These are phyloP conservation scores for Tricholoma furcatifolium DNA, from an alignment of 768 basidiomycete species.

Conservation along the genomic window DNA sequence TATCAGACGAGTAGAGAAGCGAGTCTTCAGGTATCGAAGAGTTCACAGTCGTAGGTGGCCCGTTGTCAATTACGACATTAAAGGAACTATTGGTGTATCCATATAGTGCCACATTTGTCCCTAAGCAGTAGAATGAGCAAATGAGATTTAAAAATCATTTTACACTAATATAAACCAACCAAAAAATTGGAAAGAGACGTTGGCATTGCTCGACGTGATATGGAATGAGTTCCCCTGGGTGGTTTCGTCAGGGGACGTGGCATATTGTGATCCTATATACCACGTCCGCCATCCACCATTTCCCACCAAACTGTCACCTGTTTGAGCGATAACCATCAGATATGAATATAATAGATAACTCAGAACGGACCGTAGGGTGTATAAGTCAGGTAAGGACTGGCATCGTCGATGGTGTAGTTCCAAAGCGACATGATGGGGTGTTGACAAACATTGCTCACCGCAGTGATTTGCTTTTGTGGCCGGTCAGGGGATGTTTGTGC, in stretches of 20 bases:
- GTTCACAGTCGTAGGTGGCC: conserved; percentile 1
- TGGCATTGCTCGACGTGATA: conserved; percentile 15
- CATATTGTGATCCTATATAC: conserved; percentile 12
- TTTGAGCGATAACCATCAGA: background rate
- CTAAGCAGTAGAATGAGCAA: background rate
- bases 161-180: conserved; percentile 4
- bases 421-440: conserved; percentile 18
- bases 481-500: background rate
- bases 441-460: conserved; percentile 8
- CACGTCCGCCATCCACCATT: conserved; percentile 14
- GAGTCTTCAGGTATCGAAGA: background rate
- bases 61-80: conserved; percentile 16
- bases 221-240: conserved; percentile 16
- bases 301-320: conserved; percentile 9
- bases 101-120: conserved; percentile 13
- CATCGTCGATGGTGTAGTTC: conserved; percentile 19
- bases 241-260: conserved; percentile 7
- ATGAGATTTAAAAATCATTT: background rate
- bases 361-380: conserved; percentile 14
- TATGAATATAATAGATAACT: background rate
- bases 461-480: background rate
- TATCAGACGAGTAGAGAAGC: conserved; percentile 14
- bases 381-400: conserved; percentile 18
- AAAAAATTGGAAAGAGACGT: conserved; percentile 16
- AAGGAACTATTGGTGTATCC: conserved; percentile 15